These are phyloP conservation scores for Volvariella volvacea DNA, from an alignment of 1,284 basidiomycete genomes.

Conservation along the genomic window DNA sequence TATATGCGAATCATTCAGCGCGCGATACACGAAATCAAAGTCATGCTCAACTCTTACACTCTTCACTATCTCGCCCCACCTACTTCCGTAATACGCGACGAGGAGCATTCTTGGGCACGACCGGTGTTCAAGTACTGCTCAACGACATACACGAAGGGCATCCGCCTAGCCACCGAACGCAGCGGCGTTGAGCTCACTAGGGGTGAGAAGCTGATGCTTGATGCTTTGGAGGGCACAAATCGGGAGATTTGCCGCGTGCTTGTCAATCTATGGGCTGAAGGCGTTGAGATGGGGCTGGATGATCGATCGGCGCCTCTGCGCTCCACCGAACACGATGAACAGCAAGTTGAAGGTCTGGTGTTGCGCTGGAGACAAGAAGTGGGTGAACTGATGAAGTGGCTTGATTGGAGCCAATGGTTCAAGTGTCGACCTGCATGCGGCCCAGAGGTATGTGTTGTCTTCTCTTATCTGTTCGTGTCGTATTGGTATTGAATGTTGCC, in stretches of 20 bases:
- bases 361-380: conserved; percentile 16
- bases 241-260: conserved; percentile 34
- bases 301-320: conserved; percentile 7
- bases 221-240: conserved; percentile 24
- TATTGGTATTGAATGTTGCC: not conserved
- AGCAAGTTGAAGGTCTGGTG: conserved; percentile 5
- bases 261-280: conserved; percentile 30
- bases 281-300: conserved; percentile 20
- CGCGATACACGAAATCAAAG: conserved; percentile 13
- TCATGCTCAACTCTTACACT: conserved; percentile 28
- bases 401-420: conserved; percentile 30
- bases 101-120: conserved; percentile 16
- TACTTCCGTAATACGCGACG: not conserved
- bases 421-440: conserved; percentile 25
- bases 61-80: conserved; percentile 8
- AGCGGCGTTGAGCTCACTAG: conserved; percentile 15
- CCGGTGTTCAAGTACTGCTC: conserved; percentile 20
- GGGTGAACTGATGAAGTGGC: conserved; percentile 23
- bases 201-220: conserved; percentile 26
- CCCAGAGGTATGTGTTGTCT: conserved; percentile 20
- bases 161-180: conserved; percentile 11
- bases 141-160: conserved; percentile 21
- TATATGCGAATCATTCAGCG: not conserved
- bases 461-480: not conserved
- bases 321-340: not conserved